Conservation (phyloP, 768 basidiomycete species). For the Lentinus brumalis region DNA sequence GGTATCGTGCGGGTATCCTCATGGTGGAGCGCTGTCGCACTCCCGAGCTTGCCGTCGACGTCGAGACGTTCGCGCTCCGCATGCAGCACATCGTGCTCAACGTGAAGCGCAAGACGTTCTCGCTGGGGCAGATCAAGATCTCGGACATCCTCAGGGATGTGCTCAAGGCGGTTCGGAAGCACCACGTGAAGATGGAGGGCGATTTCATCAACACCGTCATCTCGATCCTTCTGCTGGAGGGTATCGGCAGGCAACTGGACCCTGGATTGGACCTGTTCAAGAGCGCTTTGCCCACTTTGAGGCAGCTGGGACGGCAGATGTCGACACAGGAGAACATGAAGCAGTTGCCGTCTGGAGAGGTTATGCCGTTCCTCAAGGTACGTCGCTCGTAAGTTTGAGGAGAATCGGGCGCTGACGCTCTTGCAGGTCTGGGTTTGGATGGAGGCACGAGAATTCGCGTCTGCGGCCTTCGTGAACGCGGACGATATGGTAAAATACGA, state of each 20-base stretch:
- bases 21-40: slow-evolving; percentile 95
- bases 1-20: slow-evolving; percentile 90
- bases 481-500: slow-evolving; percentile 90
- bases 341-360: slow-evolving; percentile 65
- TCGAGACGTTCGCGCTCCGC: slow-evolving; percentile 94
- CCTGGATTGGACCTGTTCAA: slow-evolving; percentile 93
- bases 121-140: slow-evolving; percentile 94
- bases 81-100: slow-evolving; percentile 95
- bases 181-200: slow-evolving; percentile 98
- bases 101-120: slow-evolving; percentile 97
- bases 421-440: slow-evolving; percentile 87
- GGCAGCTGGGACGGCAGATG: slow-evolving; percentile 92
- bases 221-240: slow-evolving; percentile 89
- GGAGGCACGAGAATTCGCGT: slow-evolving; percentile 87
- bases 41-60: slow-evolving; percentile 87
- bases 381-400: slow-evolving; percentile 18
- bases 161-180: slow-evolving; percentile 78
- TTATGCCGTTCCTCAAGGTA: slow-evolving; percentile 90
- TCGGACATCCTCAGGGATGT: slow-evolving; percentile 92
- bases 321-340: slow-evolving; percentile 68
- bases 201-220: slow-evolving; percentile 99
- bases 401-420: slow-evolving; percentile 4
- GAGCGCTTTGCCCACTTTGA: slow-evolving; percentile 89
- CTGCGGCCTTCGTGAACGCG: slow-evolving; percentile 73
- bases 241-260: slow-evolving; percentile 93